phyloP scores from a whole-genome alignment of 2,329 filamentous ascomycete species.

The Drechslera avenae region DNA sequence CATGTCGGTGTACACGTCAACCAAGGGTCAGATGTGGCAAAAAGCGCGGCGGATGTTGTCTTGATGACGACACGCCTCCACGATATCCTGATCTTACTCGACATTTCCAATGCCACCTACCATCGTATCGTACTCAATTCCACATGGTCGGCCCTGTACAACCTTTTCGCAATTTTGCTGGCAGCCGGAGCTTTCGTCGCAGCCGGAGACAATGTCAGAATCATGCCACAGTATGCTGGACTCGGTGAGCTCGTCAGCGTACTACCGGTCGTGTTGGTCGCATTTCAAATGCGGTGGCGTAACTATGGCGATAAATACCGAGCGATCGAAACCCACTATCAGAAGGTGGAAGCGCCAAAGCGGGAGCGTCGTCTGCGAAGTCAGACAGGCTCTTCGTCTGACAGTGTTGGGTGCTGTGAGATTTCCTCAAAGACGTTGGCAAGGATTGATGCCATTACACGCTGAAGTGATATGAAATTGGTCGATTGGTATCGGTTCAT shows the following conservation, averaged over 20 bases:
- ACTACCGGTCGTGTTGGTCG: conserved; percentile 67
- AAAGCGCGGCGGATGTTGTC: conserved; percentile 70
- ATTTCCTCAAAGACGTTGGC: conserved; percentile 5
- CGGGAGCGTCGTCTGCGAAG: conserved; percentile 2
- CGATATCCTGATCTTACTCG: conserved; percentile 64
- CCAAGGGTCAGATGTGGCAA: conserved; percentile 64
- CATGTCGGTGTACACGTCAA: conserved; percentile 73
- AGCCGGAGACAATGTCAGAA: conserved; percentile 47
- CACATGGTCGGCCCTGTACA: conserved; percentile 72
- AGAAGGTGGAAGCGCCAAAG: conserved; percentile 9
- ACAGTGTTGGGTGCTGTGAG: conserved; percentile 7
- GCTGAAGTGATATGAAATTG: neutral
- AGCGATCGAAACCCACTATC: conserved; percentile 20
- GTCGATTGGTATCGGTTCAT: neutral
- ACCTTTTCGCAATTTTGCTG: conserved; percentile 69
- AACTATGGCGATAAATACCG: conserved; percentile 31
- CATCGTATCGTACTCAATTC: conserved; percentile 66
- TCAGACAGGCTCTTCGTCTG: neutral
- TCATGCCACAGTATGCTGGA: conserved; percentile 68
- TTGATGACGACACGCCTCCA: conserved; percentile 63
- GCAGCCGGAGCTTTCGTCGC: conserved; percentile 63
- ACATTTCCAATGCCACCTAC: conserved; percentile 54
- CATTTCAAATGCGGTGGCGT: conserved; percentile 55
- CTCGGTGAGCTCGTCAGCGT: conserved; percentile 77
- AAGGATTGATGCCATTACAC: conserved; percentile 7